Evolutionary conservation across 352 stramenopile species (phyloP), one percentile per base, ranked within the genome.

Genomic region (Phytophthora ohioensis): DNA sequence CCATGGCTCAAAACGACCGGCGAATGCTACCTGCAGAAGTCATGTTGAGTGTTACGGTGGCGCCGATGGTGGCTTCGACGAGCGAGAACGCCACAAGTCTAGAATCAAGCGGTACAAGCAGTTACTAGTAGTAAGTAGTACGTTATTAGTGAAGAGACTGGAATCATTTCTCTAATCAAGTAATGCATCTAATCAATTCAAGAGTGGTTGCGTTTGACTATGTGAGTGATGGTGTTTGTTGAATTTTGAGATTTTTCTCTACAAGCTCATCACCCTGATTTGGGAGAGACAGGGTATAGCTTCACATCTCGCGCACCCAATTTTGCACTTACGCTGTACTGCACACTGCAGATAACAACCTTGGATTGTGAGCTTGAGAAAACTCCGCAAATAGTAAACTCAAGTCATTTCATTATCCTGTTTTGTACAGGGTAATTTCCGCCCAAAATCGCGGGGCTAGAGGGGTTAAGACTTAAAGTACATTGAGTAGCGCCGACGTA

Each of bases 371-470:
- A 57, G 2, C 30, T 27, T 30, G 12, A 5, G 30, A 63, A 63
- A 63, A 63, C 32, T 54, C 43, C 56, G 42, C 56, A 63, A 63
- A 21, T 21, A 21, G 30, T 63, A 46, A 53, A 34, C 5, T 47
- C 42, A 63, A 55, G 41, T 53, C 15, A 63, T 63, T 55, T 38
- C 38, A 3, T 36, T 63, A 63, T 47, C 42, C 43, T 63, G 56
- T 63, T 31, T 2, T 36, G 32, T 63, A 63, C 56, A 63, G 56
- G 56, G 43, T 63, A 60, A 60, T 30, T 48, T 60, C 1, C 17
- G 17, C 17, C 17, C 17, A 21, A 21, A 21, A 21, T 21, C 21
- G 38, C 53, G 53, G 53, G 53, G 35, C 52, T 59, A 48, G 36
- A 59, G 52, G 21, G 38, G 53, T 60, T 54, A 54, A 52, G 17